phyloP scores from a whole-genome alignment of 805 yeast species.

The Metschnikowia peoriensis region DNA sequence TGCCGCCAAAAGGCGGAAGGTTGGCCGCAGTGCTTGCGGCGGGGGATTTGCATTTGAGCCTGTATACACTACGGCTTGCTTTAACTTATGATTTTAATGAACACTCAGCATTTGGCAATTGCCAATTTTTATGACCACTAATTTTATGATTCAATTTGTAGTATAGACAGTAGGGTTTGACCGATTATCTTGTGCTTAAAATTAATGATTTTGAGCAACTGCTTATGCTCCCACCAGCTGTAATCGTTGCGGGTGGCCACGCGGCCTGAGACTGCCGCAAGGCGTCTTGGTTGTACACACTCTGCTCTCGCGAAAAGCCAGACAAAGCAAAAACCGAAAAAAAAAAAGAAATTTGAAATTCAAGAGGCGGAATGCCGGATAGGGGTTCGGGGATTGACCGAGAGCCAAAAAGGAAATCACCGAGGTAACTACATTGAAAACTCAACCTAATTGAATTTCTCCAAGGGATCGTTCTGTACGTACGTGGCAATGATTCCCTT shows the following conservation, averaged over 20 bases:
- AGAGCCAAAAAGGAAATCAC: background rate
- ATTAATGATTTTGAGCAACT: too few relatives aligned
- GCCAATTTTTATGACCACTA: slow-evolving; percentile 2
- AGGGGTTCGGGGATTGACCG: background rate
- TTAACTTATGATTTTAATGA: slow-evolving; percentile 11
- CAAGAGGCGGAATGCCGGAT: background rate
- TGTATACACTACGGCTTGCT: background rate
- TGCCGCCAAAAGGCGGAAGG: slow-evolving; percentile 1
- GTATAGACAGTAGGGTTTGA: background rate
- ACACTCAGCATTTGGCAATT: slow-evolving; percentile 7
- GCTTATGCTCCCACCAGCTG: background rate
- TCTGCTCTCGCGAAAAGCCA: background rate
- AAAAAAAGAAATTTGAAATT: background rate
- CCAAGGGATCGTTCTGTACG: too few relatives aligned
- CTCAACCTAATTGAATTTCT: background rate
- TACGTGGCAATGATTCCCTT: too few relatives aligned
- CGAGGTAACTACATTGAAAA: too few relatives aligned
- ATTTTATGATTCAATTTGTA: background rate
- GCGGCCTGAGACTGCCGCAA: background rate
- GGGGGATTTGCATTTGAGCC: slow-evolving; percentile 9
- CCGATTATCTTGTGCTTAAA: too few relatives aligned
- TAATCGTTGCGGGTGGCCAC: background rate
- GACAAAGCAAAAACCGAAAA: background rate
- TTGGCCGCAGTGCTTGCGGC: slow-evolving; percentile 4
- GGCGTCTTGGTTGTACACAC: background rate